Evolutionary conservation across 78 protist genomes (phyloP).

Genomic region (Salpingoeca rosetta): DNA sequence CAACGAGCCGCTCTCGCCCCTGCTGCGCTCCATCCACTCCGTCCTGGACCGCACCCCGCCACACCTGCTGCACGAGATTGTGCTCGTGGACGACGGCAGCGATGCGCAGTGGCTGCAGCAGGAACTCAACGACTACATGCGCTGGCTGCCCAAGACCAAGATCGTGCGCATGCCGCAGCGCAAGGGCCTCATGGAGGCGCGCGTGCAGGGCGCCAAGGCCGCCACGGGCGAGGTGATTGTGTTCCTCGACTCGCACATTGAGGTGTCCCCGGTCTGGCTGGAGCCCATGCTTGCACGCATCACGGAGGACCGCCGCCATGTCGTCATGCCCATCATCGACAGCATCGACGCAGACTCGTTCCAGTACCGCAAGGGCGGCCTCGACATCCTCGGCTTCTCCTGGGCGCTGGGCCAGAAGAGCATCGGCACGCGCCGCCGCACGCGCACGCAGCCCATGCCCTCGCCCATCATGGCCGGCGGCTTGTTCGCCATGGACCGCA

Average conservation of each 20-base stretch:
- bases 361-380: background rate
- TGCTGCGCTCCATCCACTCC: background rate
- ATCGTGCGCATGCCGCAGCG: background rate
- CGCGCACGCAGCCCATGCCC: background rate
- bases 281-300: background rate
- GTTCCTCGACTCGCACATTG: background rate
- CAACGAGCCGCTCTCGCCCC: background rate
- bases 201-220: background rate
- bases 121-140: background rate
- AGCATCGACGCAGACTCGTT: background rate
- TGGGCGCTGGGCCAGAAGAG: background rate
- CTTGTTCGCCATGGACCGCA: background rate
- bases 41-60: slow-evolving; percentile 7
- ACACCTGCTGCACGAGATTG: background rate
- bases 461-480: background rate
- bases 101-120: background rate
- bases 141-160: background rate
- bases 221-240: background rate
- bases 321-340: slow-evolving; percentile 3
- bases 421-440: background rate
- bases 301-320: background rate
- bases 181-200: background rate
- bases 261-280: background rate
- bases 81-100: background rate
- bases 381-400: background rate